Percentiles rank a stretch among this genome's conserved stretches.
These are phyloP conservation scores for Atkinsonella hypoxylon DNA, from an alignment of 2,329 filamentous ascomycete genomes.

Conservation along the genomic window DNA sequence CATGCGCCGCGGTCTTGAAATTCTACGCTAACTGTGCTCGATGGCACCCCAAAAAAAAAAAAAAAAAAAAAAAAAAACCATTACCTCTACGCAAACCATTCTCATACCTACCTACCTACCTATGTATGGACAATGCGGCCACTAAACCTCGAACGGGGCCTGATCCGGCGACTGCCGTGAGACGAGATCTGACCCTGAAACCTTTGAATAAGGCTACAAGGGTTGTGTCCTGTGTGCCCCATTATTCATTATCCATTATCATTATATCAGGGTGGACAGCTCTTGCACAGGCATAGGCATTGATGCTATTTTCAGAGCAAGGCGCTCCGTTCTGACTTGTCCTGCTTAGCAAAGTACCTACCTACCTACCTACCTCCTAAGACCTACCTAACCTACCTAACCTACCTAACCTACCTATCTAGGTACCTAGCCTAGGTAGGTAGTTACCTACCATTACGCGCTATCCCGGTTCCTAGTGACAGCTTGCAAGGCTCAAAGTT, in stretches of 20 bases:
- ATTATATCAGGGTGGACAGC: neutral
- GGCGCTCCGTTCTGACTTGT: neutral
- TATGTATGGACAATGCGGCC: neutral
- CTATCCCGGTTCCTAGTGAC: too few species aligned
- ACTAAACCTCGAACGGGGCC: neutral
- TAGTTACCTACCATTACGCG: too few species aligned
- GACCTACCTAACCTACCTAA: too few species aligned
- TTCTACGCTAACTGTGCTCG: too few species aligned
- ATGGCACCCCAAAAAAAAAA: too few species aligned
- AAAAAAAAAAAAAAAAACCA: too few species aligned
- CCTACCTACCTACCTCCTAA: too few species aligned
- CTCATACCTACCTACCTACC: neutral
- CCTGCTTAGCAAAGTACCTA: neutral
- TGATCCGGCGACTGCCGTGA: slow-evolving; percentile 2
- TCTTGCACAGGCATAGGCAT: neutral
- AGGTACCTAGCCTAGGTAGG: too few species aligned
- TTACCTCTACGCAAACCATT: too few species aligned
- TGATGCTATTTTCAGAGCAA: slow-evolving; percentile 2
- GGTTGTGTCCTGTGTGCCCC: slow-evolving; percentile 2
- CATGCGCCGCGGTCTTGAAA: too few species aligned
- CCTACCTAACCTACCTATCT: too few species aligned
- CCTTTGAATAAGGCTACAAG: slow-evolving; percentile 4
- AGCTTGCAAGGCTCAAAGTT: too few species aligned
- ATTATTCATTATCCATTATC: neutral
- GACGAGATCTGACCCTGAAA: neutral